These are phyloP conservation scores for Ophiostoma triangulosporum DNA, from an alignment of 2,329 filamentous ascomycete genomes.

Conservation along the genomic window DNA sequence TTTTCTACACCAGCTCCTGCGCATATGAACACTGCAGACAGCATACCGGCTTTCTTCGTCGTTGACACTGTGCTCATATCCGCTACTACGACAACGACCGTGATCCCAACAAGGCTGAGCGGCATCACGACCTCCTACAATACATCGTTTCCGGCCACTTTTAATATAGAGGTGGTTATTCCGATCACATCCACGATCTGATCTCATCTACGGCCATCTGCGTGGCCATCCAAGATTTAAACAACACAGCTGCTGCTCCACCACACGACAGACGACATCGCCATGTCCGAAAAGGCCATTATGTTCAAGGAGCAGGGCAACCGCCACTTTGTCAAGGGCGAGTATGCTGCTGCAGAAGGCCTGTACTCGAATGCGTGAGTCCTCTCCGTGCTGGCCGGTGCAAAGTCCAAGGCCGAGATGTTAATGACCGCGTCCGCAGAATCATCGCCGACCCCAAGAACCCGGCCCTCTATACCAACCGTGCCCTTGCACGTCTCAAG, in stretches of 20 bases:
- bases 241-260: background rate
- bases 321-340: constrained; percentile 47
- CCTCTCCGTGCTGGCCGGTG: background rate
- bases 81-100: too few relatives aligned
- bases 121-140: too few relatives aligned
- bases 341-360: constrained; percentile 52
- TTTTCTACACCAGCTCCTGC: too few relatives aligned
- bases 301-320: constrained; percentile 48
- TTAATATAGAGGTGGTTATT: too few relatives aligned
- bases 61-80: too few relatives aligned
- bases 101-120: too few relatives aligned
- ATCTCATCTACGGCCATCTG: too few relatives aligned
- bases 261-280: too few relatives aligned
- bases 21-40: too few relatives aligned
- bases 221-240: background rate
- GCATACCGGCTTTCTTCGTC: too few relatives aligned
- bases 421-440: constrained; percentile 30
- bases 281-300: constrained; percentile 22
- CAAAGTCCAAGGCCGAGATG: background rate
- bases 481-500: constrained; percentile 69
- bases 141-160: too few relatives aligned
- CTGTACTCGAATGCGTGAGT: constrained; percentile 60
- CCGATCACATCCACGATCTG: too few relatives aligned
- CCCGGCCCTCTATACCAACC: constrained; percentile 74
- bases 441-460: constrained; percentile 70